Evolutionary conservation across 2,329 filamentous ascomycete genomes (phyloP), one percentile per base, ranked within the genome.

Genomic region (Didymella pinodella): DNA sequence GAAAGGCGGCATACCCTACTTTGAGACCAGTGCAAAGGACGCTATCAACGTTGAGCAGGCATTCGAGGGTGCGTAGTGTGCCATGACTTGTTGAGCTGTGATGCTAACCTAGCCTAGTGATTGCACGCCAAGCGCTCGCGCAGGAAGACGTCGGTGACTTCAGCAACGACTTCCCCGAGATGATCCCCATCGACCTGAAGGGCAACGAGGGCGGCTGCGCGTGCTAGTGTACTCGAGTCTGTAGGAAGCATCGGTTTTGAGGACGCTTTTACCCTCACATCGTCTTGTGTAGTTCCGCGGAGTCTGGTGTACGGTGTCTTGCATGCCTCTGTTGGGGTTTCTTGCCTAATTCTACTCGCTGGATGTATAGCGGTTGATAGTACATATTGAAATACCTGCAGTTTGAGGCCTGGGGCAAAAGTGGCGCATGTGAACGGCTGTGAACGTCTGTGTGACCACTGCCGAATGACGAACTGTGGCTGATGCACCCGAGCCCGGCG

Each of bases 141-240:
- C 95, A 99, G 80, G 95, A 99, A 81, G 95, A 98, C 80, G 94
- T 93, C 1, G 94, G 97, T 77, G 95, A 99, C 79, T 99, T 96
- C 80, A 96, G 91, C 77, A 93, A 93, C 61, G 95, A 98, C 78
- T 99, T 97, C 83, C 92, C 93, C 73, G 95, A 98, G 77, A 94
- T 94, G 49, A 98, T 99, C 81, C 96, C 97, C 78, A 97, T 99
- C 78, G 92, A 97, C 80, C 91, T 97, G 69, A 93, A 97, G 80
- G 93, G 92, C 78, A 92, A 96, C 72, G 88, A 92, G 71, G 92
- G 96, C 73, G 93, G 93, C 57, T 99, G 95, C 80, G 88, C 93
- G 71, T 99, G 95, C 83, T 99, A 69, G 67, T 62, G 44, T 54
- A 54, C 22, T 55, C 41, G 40, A 20, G 29, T 26, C 31, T 46